A percentile compares a stretch with the other conserved stretches of the same genome.
Conservation (phyloP, 768 basidiomycete genomes). For the Naganishia onofrii region DNA sequence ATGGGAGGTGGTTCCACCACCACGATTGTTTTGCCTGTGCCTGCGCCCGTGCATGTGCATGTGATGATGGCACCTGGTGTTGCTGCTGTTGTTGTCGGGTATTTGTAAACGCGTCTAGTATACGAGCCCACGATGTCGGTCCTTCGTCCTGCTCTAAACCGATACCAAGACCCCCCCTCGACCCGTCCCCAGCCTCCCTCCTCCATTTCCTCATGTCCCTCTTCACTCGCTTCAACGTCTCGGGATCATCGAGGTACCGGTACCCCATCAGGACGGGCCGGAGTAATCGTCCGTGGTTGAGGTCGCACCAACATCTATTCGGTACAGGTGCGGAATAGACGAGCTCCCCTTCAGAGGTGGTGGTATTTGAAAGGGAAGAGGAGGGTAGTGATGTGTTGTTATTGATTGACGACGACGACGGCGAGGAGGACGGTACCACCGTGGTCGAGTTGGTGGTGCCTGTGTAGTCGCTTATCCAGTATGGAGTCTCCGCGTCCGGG, state of each 20-base stretch:
- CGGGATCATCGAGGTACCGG: slow-evolving; percentile 11
- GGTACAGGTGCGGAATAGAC: slow-evolving; percentile 25
- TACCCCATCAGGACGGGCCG: slow-evolving; percentile 32
- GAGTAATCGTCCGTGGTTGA: slow-evolving; percentile 25
- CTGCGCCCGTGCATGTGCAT: too few species aligned
- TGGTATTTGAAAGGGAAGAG: background rate
- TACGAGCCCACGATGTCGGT: background rate
- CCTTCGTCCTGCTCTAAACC: background rate
- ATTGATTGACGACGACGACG: too few species aligned
- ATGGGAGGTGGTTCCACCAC: background rate
- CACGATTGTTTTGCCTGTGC: background rate
- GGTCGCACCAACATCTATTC: slow-evolving; percentile 27
- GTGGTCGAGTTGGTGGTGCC: too few species aligned
- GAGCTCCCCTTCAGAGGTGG: background rate
- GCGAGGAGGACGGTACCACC: too few species aligned
- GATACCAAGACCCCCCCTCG: background rate
- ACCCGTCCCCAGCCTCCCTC: background rate
- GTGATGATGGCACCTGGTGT: background rate
- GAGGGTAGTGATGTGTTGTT: background rate
- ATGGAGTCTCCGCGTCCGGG: slow-evolving; percentile 15
- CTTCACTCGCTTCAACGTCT: background rate
- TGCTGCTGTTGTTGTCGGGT: background rate
- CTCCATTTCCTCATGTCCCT: background rate
- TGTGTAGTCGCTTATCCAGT: slow-evolving; percentile 1
- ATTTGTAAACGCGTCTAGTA: background rate